A percentile compares a stretch with the other conserved stretches of the same genome.
These are phyloP conservation scores for Talaromyces piceae DNA, from an alignment of 2,329 filamentous ascomycete species.

Conservation along the genomic window DNA sequence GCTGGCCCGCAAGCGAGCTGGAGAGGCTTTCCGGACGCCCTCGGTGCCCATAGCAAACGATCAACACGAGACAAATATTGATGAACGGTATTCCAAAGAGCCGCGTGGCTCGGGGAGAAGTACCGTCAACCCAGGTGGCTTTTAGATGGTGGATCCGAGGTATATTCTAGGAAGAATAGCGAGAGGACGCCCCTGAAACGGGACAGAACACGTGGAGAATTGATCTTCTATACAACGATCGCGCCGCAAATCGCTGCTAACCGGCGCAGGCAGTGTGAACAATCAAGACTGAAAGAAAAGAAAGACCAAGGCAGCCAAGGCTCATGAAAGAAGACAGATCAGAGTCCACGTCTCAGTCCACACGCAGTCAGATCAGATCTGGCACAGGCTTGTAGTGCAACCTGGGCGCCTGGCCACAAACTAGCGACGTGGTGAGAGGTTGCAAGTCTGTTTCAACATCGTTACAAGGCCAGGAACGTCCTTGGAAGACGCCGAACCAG, in stretches of 20 bases:
- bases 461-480: not conserved
- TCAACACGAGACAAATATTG: not conserved
- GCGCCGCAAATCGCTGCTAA: too few relatives aligned
- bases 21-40: constrained; percentile 3
- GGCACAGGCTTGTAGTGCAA: too few relatives aligned
- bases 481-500: too few relatives aligned
- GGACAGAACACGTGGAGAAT: not conserved
- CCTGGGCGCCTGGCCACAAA: not conserved
- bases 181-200: not conserved
- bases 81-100: not conserved
- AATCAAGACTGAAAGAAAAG: not conserved
- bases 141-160: not conserved
- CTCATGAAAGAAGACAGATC: not conserved
- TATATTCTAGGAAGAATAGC: not conserved
- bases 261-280: not conserved
- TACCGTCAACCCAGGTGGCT: not conserved
- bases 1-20: constrained; percentile 11
- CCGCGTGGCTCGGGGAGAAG: not conserved
- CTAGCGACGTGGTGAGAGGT: not conserved
- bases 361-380: too few relatives aligned
- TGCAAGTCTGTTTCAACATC: not conserved
- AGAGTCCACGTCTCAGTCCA: too few relatives aligned
- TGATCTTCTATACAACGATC: not conserved
- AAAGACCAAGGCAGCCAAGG: not conserved
- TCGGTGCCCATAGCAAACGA: not conserved